Evolutionary conservation across 768 basidiomycete species (phyloP).

Genomic region (Postia placenta): DNA sequence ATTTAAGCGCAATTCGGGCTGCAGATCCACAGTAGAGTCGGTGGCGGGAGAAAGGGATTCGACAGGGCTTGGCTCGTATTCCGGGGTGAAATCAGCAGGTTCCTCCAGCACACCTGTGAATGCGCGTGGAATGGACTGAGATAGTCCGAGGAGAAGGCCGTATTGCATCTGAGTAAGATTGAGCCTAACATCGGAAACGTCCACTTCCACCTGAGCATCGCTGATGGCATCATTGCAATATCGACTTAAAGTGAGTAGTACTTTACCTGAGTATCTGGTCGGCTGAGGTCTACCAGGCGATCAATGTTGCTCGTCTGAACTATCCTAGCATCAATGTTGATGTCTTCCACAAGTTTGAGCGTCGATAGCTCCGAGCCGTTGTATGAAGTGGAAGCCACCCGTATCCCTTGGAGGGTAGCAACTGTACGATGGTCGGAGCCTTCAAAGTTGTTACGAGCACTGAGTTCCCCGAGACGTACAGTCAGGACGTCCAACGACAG

Average conservation of each 20-base stretch:
- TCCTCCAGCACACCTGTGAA: slow-evolving; percentile 45
- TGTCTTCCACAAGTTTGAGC: slow-evolving; percentile 90
- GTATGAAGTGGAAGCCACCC: slow-evolving; percentile 63
- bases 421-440: slow-evolving; percentile 49
- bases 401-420: slow-evolving; percentile 79
- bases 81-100: neutral
- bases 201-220: slow-evolving; percentile 50
- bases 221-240: neutral
- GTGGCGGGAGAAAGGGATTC: slow-evolving; percentile 13
- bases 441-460: slow-evolving; percentile 71
- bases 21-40: slow-evolving; percentile 41
- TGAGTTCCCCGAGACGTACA: slow-evolving; percentile 85
- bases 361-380: slow-evolving; percentile 42
- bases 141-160: slow-evolving; percentile 56
- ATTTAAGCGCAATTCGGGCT: slow-evolving; percentile 50
- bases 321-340: slow-evolving; percentile 65
- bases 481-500: slow-evolving; percentile 63
- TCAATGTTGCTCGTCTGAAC: slow-evolving; percentile 56
- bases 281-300: slow-evolving; percentile 39
- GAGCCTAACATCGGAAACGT: slow-evolving; percentile 79
- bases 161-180: slow-evolving; percentile 85
- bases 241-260: slow-evolving; percentile 1
- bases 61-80: slow-evolving; percentile 2
- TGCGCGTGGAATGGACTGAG: slow-evolving; percentile 62
- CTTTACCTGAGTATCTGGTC: slow-evolving; percentile 72